These are phyloP conservation scores for Testicularia cyperi DNA, from an alignment of 1,284 basidiomycete species.

Conservation along the genomic window DNA sequence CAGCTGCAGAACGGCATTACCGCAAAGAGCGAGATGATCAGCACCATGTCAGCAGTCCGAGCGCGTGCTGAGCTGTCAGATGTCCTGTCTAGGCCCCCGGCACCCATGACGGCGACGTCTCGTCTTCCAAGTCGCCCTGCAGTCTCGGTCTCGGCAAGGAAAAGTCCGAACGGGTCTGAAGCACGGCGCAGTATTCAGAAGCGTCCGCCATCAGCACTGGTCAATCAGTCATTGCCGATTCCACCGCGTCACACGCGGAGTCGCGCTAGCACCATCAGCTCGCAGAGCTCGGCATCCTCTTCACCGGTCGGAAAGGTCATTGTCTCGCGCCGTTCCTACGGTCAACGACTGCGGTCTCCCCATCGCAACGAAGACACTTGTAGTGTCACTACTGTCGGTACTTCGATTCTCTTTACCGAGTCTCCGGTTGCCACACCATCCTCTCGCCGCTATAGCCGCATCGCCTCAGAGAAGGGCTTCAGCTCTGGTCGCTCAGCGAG, in stretches of 20 bases:
- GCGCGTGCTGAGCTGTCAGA: no score
- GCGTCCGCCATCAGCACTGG: constrained; percentile 18
- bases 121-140: no score
- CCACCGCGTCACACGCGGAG: constrained; percentile 23
- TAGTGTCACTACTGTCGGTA: constrained; percentile 25
- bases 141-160: no score
- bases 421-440: constrained; percentile 9
- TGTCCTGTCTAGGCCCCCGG: no score
- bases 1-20: no score
- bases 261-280: constrained; percentile 34
- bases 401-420: constrained; percentile 24
- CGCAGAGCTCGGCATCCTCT: constrained; percentile 22
- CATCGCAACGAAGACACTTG: constrained; percentile 9
- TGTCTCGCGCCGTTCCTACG: constrained; percentile 29
- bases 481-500: no score
- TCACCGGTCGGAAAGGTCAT: constrained; percentile 30
- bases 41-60: no score
- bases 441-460: constrained; percentile 12
- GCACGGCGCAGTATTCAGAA: no score
- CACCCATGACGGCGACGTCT: no score
- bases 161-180: no score
- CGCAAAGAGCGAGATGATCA: no score
- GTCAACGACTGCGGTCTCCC: constrained; percentile 11
- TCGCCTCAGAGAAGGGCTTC: no score
- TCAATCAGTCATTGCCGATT: constrained; percentile 27